phyloP scores from a whole-genome alignment of 2,329 filamentous ascomycete genomes.

The Sporothrix luriei region DNA sequence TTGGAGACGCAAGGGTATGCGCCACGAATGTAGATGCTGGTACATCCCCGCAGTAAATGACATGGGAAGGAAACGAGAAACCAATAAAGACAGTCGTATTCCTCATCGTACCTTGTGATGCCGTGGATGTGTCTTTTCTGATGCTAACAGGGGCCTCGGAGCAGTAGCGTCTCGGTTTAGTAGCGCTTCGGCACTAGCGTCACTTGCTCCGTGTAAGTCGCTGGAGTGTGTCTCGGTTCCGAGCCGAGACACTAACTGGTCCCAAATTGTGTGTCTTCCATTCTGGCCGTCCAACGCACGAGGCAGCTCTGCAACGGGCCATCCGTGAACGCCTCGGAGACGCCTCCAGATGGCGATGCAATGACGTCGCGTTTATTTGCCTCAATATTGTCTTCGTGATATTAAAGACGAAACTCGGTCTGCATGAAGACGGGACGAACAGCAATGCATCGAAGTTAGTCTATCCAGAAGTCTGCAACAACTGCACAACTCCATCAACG shows the following conservation, averaged over 20 bases:
- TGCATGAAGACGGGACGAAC: neutral
- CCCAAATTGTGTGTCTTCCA: too few species aligned
- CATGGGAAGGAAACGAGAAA: neutral
- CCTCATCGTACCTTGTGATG: neutral
- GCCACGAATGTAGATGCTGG: neutral
- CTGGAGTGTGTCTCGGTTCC: neutral
- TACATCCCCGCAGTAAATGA: neutral
- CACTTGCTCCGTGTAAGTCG: conserved; percentile 2
- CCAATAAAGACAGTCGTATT: neutral
- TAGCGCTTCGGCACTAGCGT: neutral
- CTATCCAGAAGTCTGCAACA: too few species aligned
- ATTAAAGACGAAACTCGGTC: neutral
- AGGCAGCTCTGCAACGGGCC: neutral
- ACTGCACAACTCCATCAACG: neutral
- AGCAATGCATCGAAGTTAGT: neutral
- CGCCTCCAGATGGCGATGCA: neutral
- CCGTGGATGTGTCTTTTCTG: neutral
- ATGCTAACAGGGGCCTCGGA: neutral
- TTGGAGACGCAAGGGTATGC: neutral
- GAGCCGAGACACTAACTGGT: neutral
- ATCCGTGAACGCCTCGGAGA: too few species aligned
- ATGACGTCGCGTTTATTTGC: neutral
- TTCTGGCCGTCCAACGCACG: too few species aligned
- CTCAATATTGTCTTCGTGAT: neutral
- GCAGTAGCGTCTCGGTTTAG: neutral